Percentiles rank a stretch among this genome's conserved stretches.
Conservation (phyloP, 2,329 filamentous ascomycete species). For the Talaromyces sp. region DNA sequence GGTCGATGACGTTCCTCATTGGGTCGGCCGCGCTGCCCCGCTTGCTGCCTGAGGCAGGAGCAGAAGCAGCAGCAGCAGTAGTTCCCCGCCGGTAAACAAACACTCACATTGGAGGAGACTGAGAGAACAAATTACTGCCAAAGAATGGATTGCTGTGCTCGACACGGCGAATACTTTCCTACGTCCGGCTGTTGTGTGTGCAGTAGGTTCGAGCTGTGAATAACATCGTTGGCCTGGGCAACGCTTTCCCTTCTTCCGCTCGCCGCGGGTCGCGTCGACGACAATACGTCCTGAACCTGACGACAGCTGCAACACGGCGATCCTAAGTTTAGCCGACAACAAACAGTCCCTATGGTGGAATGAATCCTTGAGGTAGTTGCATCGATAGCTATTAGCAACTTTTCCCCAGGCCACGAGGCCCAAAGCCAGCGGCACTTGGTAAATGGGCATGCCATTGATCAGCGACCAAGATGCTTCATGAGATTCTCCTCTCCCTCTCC, state of each 20-base stretch:
- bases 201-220: not conserved
- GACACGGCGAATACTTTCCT: not conserved
- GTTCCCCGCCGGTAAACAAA: not conserved
- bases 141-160: not conserved
- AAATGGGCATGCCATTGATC: not conserved
- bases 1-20: conserved; percentile 1
- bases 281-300: not conserved
- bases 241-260: conserved; percentile 1
- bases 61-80: not conserved
- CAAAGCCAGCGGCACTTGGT: not conserved
- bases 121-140: not conserved
- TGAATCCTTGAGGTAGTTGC: not conserved
- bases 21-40: conserved; percentile 4
- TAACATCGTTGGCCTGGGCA: not conserved
- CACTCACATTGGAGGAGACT: not conserved
- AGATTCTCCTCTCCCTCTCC: conserved; percentile 93
- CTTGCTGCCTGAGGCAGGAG: conserved; percentile 12
- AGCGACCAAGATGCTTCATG: conserved; percentile 76
- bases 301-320: not conserved
- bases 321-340: not conserved
- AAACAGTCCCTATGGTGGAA: not conserved
- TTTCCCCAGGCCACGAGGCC: not conserved
- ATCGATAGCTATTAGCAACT: not conserved
- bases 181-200: not conserved
- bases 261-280: conserved; percentile 3